phyloP scores from a whole-genome alignment of 768 basidiomycete species.

The Hydnum rufescens region DNA sequence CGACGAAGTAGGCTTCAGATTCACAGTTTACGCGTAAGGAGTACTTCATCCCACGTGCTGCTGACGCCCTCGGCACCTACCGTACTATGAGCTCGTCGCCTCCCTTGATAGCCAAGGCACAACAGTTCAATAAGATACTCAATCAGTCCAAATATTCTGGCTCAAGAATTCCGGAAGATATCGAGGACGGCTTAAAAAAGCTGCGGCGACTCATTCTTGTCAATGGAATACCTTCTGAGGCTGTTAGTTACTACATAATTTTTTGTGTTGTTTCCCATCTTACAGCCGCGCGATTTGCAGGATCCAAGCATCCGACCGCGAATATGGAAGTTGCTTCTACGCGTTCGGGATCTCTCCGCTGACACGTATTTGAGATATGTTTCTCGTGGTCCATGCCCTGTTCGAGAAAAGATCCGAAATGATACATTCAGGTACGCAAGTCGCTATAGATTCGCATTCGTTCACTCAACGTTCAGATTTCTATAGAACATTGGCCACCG shows the following conservation, averaged over 20 bases:
- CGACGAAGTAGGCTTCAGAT: too few species aligned
- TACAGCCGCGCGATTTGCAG: conserved; percentile 19
- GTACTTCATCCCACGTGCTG: too few species aligned
- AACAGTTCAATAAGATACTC: conserved; percentile 66
- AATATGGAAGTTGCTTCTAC: conserved; percentile 87
- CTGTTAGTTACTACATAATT: conserved; percentile 28
- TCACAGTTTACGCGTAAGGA: too few species aligned
- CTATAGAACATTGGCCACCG: conserved; percentile 75
- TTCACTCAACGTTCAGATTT: conserved; percentile 6
- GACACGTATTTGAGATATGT: conserved; percentile 62
- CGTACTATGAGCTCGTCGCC: background rate
- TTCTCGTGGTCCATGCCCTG: conserved; percentile 65
- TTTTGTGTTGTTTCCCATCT: background rate
- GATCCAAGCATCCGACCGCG: conserved; percentile 70
- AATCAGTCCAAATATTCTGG: conserved; percentile 38
- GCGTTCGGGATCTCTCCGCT: conserved; percentile 58
- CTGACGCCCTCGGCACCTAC: background rate
- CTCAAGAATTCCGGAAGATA: conserved; percentile 38
- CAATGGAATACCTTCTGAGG: conserved; percentile 67
- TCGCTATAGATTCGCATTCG: background rate
- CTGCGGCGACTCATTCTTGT: conserved; percentile 73
- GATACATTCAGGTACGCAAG: conserved; percentile 71
- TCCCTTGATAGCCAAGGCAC: conserved; percentile 20
- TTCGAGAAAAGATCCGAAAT: conserved; percentile 83
- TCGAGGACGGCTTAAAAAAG: conserved; percentile 74